Conservation (phyloP, 768 basidiomycete species). For the Agaricus blazei region DNA sequence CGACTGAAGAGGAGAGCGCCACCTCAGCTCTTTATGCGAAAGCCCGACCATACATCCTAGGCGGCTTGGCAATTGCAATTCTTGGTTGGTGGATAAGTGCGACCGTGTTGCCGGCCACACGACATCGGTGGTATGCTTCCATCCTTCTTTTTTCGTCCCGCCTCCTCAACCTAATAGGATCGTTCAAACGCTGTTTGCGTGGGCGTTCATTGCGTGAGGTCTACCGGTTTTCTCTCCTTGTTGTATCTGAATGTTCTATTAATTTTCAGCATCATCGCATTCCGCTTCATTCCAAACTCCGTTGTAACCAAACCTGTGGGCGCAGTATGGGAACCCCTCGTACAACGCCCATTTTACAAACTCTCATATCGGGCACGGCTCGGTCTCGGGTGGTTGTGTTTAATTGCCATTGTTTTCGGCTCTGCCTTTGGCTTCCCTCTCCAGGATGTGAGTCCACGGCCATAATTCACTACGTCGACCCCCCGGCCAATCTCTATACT, state of each 20-base stretch:
- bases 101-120: constrained; percentile 60
- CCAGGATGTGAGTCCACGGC: constrained; percentile 37
- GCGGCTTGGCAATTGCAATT: constrained; percentile 52
- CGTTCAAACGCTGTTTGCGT: constrained; percentile 76
- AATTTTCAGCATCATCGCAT: constrained; percentile 59
- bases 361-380: constrained; percentile 49
- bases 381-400: constrained; percentile 67
- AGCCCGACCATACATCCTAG: constrained; percentile 42
- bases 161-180: constrained; percentile 41
- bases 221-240: background rate
- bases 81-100: constrained; percentile 86
- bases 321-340: constrained; percentile 61
- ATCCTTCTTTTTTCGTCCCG: constrained; percentile 4
- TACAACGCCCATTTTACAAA: constrained; percentile 65
- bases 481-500: background rate
- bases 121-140: constrained; percentile 62
- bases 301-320: constrained; percentile 66
- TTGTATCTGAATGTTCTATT: background rate
- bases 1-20: constrained; percentile 14
- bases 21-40: constrained; percentile 17
- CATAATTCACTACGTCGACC: constrained; percentile 11
- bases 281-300: constrained; percentile 77
- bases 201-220: constrained; percentile 72
- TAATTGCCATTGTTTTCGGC: constrained; percentile 76
- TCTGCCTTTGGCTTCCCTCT: constrained; percentile 82